Conservation (phyloP, 1,284 basidiomycete genomes). For the Boletus subluridellus region DNA sequence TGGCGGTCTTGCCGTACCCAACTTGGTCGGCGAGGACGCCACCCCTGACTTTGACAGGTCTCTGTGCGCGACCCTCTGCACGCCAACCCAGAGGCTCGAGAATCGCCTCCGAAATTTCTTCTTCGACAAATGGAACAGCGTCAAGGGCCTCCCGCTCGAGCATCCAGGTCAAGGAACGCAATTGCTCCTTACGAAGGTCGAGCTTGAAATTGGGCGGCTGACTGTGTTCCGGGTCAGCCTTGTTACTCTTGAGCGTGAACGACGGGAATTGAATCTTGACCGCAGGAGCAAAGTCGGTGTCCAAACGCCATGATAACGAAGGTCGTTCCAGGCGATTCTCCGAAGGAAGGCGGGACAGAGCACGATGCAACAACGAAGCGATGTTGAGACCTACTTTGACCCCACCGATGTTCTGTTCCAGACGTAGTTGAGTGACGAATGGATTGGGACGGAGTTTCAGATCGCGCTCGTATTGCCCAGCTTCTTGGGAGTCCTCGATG, state of each 20-base stretch:
- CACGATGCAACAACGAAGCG: slow-evolving; percentile 84
- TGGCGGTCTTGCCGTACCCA: slow-evolving; percentile 95
- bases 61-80: slow-evolving; percentile 84
- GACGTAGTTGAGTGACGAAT: slow-evolving; percentile 82
- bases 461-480: slow-evolving; percentile 82
- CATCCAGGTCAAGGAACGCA: slow-evolving; percentile 94
- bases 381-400: slow-evolving; percentile 88
- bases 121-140: slow-evolving; percentile 78
- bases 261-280: slow-evolving; percentile 60
- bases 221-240: slow-evolving; percentile 63
- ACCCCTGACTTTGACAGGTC: slow-evolving; percentile 74
- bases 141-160: slow-evolving; percentile 69
- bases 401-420: slow-evolving; percentile 65
- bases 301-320: slow-evolving; percentile 73
- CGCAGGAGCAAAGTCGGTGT: slow-evolving; percentile 70
- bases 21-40: slow-evolving; percentile 95
- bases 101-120: slow-evolving; percentile 90
- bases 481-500: slow-evolving; percentile 79
- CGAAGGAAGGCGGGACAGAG: slow-evolving; percentile 74
- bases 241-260: slow-evolving; percentile 77
- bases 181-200: slow-evolving; percentile 77
- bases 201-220: slow-evolving; percentile 80
- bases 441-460: slow-evolving; percentile 85
- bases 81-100: slow-evolving; percentile 87
- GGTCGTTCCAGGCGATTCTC: slow-evolving; percentile 50